Conservation (phyloP, 2,329 filamentous ascomycete genomes). For the Fusarium globosum region DNA sequence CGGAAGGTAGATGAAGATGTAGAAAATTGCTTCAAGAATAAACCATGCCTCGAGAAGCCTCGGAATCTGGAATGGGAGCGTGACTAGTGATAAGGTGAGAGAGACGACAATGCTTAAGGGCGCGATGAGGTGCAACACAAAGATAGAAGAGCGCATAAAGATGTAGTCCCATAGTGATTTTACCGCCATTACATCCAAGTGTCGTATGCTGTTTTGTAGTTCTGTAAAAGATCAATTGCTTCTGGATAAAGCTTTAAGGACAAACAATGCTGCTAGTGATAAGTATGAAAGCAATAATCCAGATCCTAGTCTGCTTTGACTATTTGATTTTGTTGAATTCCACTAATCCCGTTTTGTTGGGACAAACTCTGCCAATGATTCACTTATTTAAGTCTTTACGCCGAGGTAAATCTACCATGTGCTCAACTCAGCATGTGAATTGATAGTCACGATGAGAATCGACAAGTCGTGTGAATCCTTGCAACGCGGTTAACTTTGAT, state of each 20-base stretch:
- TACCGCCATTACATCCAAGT: neutral
- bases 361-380: neutral
- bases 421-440: neutral
- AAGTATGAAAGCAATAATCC: neutral
- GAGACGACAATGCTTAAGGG: conserved; percentile 61
- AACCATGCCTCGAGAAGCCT: conserved; percentile 56
- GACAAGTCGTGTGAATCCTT: too few relatives aligned
- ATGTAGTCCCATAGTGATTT: conserved; percentile 41
- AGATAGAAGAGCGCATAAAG: conserved; percentile 59
- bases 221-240: neutral
- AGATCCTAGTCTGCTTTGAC: neutral
- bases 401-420: neutral
- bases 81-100: conserved; percentile 44
- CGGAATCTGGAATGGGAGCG: conserved; percentile 44
- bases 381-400: neutral
- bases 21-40: conserved; percentile 65
- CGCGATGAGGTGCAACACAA: conserved; percentile 60
- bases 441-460: neutral
- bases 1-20: conserved; percentile 63
- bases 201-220: neutral
- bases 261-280: neutral
- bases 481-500: neutral
- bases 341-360: conserved; percentile 9
- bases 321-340: conserved; percentile 4
- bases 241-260: neutral